Base-by-base conservation (phyloP, 768 basidiomycete genomes). In the Hemileccinum rubropunctum region DNA sequence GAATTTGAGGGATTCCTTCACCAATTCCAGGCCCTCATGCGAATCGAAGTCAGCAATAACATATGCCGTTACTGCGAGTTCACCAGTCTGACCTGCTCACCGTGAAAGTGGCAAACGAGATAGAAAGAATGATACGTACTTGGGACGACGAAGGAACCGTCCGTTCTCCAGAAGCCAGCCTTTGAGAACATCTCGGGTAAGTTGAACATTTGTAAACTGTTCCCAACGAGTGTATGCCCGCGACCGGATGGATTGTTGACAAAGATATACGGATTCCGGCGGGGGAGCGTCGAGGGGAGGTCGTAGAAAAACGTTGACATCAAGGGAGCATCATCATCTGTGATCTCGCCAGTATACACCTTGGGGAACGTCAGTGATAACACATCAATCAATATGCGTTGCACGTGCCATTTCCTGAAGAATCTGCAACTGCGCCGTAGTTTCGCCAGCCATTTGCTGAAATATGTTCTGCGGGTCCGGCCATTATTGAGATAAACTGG, bases 271-370 rank as follows among this genome's bases (percentile, higher is more conserved):
- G 69, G 73, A 66, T 92, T 98, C n/a, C 97, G 72, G 11, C 86
- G 77, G 48, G 76, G 72, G 36, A 75, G 74, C 0, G 90, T 83
- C 0, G 80, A 80, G 1, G 94, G 89, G 6, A 94, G 77, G 59
- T 95, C 91, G 62, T 95, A 98, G 71, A 98, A 98, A 70, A 89
- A 93, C 13, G 76, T 86, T 27, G 79, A 69, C 47, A 90, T 77
- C 28, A 76, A 73, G 6, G 71, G 71, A 8, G 67, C 66, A 35
- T 75, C 68, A 1, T 74, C 75, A 39, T 89, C 83, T 9, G 76
- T 75, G 15, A 92, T 61, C 30, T 70, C 66, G 6, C 82, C 80
- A 23, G 63, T 60, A 61, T 88, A 86, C 2, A 90, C 65, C 87
- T 85, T 42, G 3, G 33, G 49, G 3, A 50, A 7, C 12, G 18